These are phyloP conservation scores for Penicillium flavigenum DNA, from an alignment of 495 filamentous ascomycete genomes.

Conservation along the genomic window DNA sequence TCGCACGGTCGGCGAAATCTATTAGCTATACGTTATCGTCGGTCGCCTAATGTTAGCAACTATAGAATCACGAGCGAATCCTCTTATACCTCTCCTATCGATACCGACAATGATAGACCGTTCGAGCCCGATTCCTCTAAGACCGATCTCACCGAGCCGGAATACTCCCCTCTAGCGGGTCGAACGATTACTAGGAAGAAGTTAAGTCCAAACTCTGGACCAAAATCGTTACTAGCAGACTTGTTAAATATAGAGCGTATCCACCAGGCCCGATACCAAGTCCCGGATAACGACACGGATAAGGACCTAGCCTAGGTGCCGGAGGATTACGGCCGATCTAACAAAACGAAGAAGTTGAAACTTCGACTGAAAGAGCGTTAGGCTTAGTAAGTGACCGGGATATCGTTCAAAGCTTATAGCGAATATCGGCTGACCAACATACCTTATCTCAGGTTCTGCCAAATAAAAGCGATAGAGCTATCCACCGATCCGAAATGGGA, in stretches of 20 bases:
- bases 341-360: constrained; percentile 19
- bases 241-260: constrained; percentile 10
- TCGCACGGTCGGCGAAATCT: constrained; percentile 7
- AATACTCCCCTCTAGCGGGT: constrained; percentile 9
- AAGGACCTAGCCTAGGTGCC: constrained; percentile 16
- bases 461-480: constrained; percentile 11
- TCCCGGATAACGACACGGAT: constrained; percentile 20
- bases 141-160: constrained; percentile 19
- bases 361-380: constrained; percentile 17
- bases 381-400: constrained; percentile 15
- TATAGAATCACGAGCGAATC: constrained; percentile 17
- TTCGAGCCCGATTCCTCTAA: constrained; percentile 18
- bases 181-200: constrained; percentile 15
- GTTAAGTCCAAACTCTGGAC: constrained; percentile 5
- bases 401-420: constrained; percentile 5
- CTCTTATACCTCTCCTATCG: constrained; percentile 14
- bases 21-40: constrained; percentile 9
- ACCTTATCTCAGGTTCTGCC: constrained; percentile 12
- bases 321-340: constrained; percentile 17
- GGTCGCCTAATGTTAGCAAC: constrained; percentile 6
- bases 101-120: constrained; percentile 15
- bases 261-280: constrained; percentile 16
- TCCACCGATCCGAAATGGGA: constrained; percentile 9
- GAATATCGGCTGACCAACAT: constrained; percentile 8
- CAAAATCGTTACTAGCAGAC: constrained; percentile 8